phyloP scores from a whole-genome alignment of 805 yeast genomes.

The Starmerella apicola region DNA sequence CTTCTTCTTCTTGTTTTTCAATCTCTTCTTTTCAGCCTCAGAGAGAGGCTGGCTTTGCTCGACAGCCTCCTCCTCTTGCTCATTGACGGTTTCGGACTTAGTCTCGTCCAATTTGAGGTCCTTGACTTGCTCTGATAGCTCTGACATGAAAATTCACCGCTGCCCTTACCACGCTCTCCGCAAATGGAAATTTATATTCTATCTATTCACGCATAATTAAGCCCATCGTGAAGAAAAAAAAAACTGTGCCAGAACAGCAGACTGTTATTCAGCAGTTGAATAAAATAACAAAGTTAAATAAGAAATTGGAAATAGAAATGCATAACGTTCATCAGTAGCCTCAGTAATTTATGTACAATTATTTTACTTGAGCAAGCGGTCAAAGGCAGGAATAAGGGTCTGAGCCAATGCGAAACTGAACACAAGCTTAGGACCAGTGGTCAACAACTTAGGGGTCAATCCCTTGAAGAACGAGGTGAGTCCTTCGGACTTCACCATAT shows the following conservation, averaged over 20 bases:
- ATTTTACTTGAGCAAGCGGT: constrained; percentile 39
- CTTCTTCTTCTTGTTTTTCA: constrained; percentile 45
- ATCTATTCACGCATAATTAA: no score
- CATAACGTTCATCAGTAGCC: no score
- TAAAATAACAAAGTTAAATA: no score
- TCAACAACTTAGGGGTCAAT: constrained; percentile 85
- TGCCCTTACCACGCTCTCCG: no score
- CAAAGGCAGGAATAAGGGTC: constrained; percentile 91
- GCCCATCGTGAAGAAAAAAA: no score
- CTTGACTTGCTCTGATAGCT: background rate
- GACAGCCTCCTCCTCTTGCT: constrained; percentile 26
- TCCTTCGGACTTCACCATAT: constrained; percentile 89
- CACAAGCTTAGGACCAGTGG: constrained; percentile 96
- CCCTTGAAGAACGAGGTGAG: constrained; percentile 87
- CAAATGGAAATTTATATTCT: no score
- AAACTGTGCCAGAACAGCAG: no score
- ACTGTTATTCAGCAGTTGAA: no score
- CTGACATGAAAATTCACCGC: no score
- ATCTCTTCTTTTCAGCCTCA: constrained; percentile 22
- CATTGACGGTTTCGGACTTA: background rate
- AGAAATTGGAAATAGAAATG: no score
- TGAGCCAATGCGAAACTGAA: constrained; percentile 98
- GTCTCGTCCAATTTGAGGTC: background rate
- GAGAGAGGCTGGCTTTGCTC: constrained; percentile 21
- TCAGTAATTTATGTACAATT: constrained; percentile 6